Evolutionary conservation across 768 basidiomycete species (phyloP), one percentile per base, ranked within the genome.

Genomic region (Leccinum ochraceum): DNA sequence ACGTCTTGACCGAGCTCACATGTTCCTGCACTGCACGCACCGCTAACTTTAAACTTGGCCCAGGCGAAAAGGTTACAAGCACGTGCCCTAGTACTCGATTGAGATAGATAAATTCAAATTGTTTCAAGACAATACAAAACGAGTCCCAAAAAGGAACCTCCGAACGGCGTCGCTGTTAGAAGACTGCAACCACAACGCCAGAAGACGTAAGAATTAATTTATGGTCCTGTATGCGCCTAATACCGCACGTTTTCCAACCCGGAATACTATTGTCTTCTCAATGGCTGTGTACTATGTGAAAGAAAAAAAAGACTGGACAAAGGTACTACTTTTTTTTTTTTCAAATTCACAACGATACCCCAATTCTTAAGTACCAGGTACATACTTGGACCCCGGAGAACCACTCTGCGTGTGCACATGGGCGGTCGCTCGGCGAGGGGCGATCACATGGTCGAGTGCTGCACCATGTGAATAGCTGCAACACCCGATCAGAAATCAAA

Each of bases 381-480:
- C 39, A 11, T 13, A 13, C 17, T 42, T n/a, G 17, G 16, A 42
- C 39, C 17, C 39, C 14, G 9, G 39, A 42, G 39, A 6, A n/a
- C 17, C 39, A 42, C 39, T 17, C 39, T 17, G 8, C 39, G 17
- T 42, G 16, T 42, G 39, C 42, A 44, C n/a, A 44, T n/a, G 42
- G n/a, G 42, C 42, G 42, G 42, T 44, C 10, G 9, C n/a, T 44
- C 42, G 7, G 42, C 6, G 4, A 17, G 16, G 16, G 8, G 24
- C 24, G 14, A 60, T 64, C 49, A 64, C 4, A 17, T 24, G 28
- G 63, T 64, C 2, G 63, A 46, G 24, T 60, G 37, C 14, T 64
- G 63, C 6, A 64, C 51, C 63, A 64, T 56, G 20, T 60, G 46
- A 7, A 64, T 64, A 24, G 63, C 63, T 64, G 46, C 17, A 10